Conservation (phyloP, 163 green algal species). For the Volvox carteri region DNA sequence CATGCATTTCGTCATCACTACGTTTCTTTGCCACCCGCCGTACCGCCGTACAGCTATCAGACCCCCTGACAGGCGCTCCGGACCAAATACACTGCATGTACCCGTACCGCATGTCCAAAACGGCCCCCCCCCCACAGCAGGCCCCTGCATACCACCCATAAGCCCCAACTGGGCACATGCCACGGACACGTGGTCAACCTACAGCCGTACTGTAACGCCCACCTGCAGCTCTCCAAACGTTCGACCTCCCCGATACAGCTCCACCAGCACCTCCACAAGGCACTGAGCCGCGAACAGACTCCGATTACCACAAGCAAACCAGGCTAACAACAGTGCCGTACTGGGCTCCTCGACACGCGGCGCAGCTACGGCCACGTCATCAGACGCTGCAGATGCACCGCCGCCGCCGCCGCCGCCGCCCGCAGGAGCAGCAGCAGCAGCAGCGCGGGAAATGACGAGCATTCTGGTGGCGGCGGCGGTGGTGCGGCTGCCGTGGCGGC, state of each 20-base stretch:
- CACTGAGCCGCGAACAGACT: constrained; percentile 76
- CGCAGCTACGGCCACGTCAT: neutral
- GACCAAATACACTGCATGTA: too few species aligned
- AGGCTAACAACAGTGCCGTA: constrained; percentile 72
- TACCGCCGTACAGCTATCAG: too few species aligned
- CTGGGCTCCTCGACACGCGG: constrained; percentile 35
- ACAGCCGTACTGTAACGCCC: neutral
- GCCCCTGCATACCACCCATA: too few species aligned
- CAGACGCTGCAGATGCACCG: neutral
- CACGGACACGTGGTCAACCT: neutral
- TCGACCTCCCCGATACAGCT: constrained; percentile 67
- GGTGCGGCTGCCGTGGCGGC: neutral
- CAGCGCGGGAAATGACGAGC: neutral
- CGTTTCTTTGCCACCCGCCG: too few species aligned
- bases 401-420: neutral
- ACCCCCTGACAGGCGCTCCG: too few species aligned
- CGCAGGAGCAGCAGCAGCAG: neutral
- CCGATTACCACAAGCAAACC: constrained; percentile 70
- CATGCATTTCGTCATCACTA: too few species aligned
- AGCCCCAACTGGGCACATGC: too few species aligned
- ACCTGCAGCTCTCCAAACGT: constrained; percentile 69
- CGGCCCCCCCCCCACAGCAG: too few species aligned
- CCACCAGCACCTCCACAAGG: constrained; percentile 76
- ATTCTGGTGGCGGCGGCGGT: neutral
- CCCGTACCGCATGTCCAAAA: too few species aligned